These are phyloP conservation scores for Ogataea pilisensis DNA, from an alignment of 805 yeast genomes.

Conservation along the genomic window DNA sequence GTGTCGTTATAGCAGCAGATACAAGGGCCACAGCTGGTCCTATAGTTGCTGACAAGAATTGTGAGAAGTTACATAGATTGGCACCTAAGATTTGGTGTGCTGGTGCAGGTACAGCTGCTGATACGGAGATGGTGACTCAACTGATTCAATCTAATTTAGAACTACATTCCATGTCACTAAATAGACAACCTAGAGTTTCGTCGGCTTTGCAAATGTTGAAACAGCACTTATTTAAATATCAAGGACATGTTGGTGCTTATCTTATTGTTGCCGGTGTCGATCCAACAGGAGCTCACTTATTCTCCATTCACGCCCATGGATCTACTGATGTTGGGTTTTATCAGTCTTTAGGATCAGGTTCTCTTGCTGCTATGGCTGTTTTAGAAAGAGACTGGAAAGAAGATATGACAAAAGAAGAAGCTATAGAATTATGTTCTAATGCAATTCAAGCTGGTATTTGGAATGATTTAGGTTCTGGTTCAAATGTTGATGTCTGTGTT, in stretches of 20 bases:
- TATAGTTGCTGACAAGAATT: conserved; percentile 96
- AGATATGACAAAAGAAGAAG: conserved; percentile 78
- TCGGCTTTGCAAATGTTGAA: conserved; percentile 89
- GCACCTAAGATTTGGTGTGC: conserved; percentile 98
- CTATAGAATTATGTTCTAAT: conserved; percentile 83
- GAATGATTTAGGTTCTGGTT: conserved; percentile 98
- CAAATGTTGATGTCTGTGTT: conserved; percentile 95
- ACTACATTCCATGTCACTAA: conserved; percentile 78
- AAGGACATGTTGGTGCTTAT: conserved; percentile 96
- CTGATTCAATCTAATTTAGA: conserved; percentile 87
- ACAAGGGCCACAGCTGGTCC: conserved; percentile 97
- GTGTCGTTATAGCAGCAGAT: conserved; percentile 98
- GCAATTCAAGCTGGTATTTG: conserved; percentile 98
- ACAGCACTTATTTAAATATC: conserved; percentile 94
- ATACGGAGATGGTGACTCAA: conserved; percentile 96
- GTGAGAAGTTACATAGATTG: conserved; percentile 88
- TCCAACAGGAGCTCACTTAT: conserved; percentile 91
- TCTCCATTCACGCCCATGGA: conserved; percentile 96
- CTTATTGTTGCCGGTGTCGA: conserved; percentile 97
- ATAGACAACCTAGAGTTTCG: conserved; percentile 87
- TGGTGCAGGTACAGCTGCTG: conserved; percentile 99
- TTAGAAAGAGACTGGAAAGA: conserved; percentile 84
- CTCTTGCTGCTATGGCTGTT: conserved; percentile 98
- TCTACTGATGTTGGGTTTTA: conserved; percentile 95
- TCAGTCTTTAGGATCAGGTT: conserved; percentile 92